Conservation (phyloP, 2,329 filamentous ascomycete genomes). For the Exserohilum rostratum region DNA sequence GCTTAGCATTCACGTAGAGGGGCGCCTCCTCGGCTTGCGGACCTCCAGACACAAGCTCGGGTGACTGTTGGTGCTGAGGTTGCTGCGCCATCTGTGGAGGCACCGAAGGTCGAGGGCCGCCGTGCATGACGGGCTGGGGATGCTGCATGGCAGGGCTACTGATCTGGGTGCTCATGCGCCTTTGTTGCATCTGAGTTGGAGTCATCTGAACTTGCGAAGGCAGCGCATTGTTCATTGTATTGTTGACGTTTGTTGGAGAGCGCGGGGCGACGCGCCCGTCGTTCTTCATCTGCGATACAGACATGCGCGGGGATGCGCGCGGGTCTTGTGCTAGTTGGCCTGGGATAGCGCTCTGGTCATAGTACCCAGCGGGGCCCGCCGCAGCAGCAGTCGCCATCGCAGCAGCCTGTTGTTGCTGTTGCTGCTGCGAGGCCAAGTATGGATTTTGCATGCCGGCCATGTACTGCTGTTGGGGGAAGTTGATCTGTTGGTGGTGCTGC, state of each 20-base stretch:
- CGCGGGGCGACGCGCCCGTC: slow-evolving; percentile 72
- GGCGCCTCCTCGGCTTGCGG: slow-evolving; percentile 82
- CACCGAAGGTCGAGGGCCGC: slow-evolving; percentile 58
- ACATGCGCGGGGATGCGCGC: slow-evolving; percentile 76
- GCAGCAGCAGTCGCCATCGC: slow-evolving; percentile 95
- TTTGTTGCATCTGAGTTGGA: slow-evolving; percentile 45
- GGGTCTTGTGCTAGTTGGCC: slow-evolving; percentile 62
- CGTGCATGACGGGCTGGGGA: slow-evolving; percentile 77
- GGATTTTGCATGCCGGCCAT: slow-evolving; percentile 72
- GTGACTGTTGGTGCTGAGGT: slow-evolving; percentile 75
- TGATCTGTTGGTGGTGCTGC: slow-evolving; percentile 72
- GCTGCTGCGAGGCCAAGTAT: slow-evolving; percentile 86
- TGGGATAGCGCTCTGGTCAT: slow-evolving; percentile 68
- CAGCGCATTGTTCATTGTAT: slow-evolving; percentile 56
- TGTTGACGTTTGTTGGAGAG: slow-evolving; percentile 75
- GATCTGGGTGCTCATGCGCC: slow-evolving; percentile 51
- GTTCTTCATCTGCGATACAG: slow-evolving; percentile 69
- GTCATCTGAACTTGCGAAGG: slow-evolving; percentile 50
- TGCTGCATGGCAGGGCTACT: slow-evolving; percentile 63
- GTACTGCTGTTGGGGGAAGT: slow-evolving; percentile 78
- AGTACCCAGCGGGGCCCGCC: slow-evolving; percentile 72
- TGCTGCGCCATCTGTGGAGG: slow-evolving; percentile 61
- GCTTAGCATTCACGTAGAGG: slow-evolving; percentile 97
- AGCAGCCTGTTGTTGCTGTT: slow-evolving; percentile 88
- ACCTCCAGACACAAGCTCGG: slow-evolving; percentile 73